Evolutionary conservation across 257 asterid genomes (phyloP).

Genomic region (Penstemon barbatus): DNA sequence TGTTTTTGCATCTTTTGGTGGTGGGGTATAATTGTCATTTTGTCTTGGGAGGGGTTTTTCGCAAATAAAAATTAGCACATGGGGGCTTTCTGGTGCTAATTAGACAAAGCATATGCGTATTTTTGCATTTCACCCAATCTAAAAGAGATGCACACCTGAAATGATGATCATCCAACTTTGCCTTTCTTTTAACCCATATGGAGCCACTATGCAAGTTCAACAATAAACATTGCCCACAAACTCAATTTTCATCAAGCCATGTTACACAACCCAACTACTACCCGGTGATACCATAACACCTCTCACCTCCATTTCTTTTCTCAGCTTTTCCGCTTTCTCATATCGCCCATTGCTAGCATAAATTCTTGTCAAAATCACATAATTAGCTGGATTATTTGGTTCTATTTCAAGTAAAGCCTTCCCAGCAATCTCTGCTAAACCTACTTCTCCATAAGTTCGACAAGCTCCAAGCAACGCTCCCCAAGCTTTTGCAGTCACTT

Average conservation of each 20-base stretch:
- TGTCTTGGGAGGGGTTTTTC: no score
- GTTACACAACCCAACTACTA: conserved; percentile 47
- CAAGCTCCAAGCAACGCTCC: conserved; percentile 57
- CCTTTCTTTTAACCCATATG: not conserved
- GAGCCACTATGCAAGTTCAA: not conserved
- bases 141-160: no score
- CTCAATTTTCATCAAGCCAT: conserved; percentile 6
- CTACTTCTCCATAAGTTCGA: conserved; percentile 50
- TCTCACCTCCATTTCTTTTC: conserved; percentile 44
- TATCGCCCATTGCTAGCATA: conserved; percentile 38
- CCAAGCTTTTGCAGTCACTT: conserved; percentile 56
- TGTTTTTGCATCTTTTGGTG: no score
- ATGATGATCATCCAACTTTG: not conserved
- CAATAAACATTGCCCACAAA: not conserved
- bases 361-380: conserved; percentile 40
- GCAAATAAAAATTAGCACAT: no score
- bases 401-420: conserved; percentile 48
- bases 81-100: no score
- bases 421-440: conserved; percentile 52
- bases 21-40: no score
- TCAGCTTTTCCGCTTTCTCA: conserved; percentile 37
- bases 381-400: conserved; percentile 53
- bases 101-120: no score
- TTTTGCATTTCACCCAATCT: no score
- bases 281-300: conserved; percentile 44